A percentile compares a stretch with the other conserved stretches of the same genome.
Conservation (phyloP, 345 rosid genomes). For the Salix brachista region DNA sequence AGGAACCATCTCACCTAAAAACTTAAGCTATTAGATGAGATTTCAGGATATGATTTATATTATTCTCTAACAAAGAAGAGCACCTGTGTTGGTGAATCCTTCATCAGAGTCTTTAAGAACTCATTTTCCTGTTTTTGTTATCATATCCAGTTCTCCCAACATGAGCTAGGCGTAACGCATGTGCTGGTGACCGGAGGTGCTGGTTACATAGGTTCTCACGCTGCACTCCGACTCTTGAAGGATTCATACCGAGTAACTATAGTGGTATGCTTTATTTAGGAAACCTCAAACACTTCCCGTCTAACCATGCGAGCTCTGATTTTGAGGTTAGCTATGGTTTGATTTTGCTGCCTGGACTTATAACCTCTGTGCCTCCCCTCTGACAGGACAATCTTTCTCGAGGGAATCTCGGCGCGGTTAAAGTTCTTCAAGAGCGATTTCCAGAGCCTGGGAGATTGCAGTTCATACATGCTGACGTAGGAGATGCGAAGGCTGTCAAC, state of each 20-base stretch:
- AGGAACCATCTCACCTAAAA: too few relatives aligned
- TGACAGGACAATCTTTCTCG: slow-evolving; percentile 94
- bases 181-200: slow-evolving; percentile 23
- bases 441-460: slow-evolving; percentile 93
- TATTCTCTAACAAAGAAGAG: too few relatives aligned
- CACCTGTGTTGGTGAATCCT: neutral
- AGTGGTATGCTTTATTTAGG: slow-evolving; percentile 5
- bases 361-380: neutral
- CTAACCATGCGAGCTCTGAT: neutral
- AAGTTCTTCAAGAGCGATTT: slow-evolving; percentile 68
- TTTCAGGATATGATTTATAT: too few relatives aligned
- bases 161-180: slow-evolving; percentile 6
- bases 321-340: neutral
- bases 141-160: slow-evolving; percentile 10
- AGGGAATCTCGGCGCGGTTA: slow-evolving; percentile 86
- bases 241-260: slow-evolving; percentile 15
- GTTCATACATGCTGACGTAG: slow-evolving; percentile 82
- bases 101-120: neutral
- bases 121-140: neutral
- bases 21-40: too few relatives aligned
- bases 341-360: neutral
- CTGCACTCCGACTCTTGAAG: slow-evolving; percentile 18
- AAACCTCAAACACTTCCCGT: neutral
- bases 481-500: slow-evolving; percentile 84
- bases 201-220: slow-evolving; percentile 24